Base-by-base conservation (phyloP, 2,329 filamentous ascomycete genomes). In the Ustilaginoidea virens region DNA sequence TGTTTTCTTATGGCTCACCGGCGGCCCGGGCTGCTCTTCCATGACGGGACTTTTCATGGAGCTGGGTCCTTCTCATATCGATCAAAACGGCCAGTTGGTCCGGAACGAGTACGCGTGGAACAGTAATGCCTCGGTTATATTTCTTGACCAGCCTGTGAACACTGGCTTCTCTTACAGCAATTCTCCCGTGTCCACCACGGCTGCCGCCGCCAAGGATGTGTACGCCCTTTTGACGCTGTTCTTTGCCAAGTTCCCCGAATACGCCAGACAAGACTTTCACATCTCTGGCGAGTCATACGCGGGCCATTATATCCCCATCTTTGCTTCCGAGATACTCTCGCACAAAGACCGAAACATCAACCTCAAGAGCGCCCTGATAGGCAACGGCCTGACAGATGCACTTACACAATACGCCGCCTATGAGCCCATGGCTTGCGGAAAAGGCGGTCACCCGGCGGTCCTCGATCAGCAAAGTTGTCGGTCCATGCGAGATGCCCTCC, bases 261-360 rank as follows among this genome's bases (percentile, higher is more conserved):
- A 96, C 51, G 71, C 83, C 25, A 68, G 75, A 51, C 87, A 94
- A 58, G 77, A 86, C 58, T 96, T 98, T 74, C 86, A 96, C 66
- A 92, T 94, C 57, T 77, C 85, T 37, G 86, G 85, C 52, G 85
- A 92, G 61, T 92, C 82, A 2, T 93, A 93, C 49, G 83, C 81
- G 40, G 86, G 85, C 22, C 85, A 93, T 61, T 93, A 93, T 61
- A 92, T 93, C 40, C 86, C 85, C 22, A 80, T 86, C 38, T 92
- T 93, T 45, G 76, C 85, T 28, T 74, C 78, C 7, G 85, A 93
- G 66, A 93, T 94, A 40, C 66, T 93, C 29, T 77, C 78, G 15
- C 83, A 93, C 67, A 80, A 90, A 73, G 79, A 92, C 58, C 78
- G 80, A 52, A 93, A 93, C 69, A 93, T 94, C 68, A 93, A 93